These are phyloP conservation scores for Dispira parvispora DNA, from an alignment of 192 early-diverging fungal species.

Conservation along the genomic window DNA sequence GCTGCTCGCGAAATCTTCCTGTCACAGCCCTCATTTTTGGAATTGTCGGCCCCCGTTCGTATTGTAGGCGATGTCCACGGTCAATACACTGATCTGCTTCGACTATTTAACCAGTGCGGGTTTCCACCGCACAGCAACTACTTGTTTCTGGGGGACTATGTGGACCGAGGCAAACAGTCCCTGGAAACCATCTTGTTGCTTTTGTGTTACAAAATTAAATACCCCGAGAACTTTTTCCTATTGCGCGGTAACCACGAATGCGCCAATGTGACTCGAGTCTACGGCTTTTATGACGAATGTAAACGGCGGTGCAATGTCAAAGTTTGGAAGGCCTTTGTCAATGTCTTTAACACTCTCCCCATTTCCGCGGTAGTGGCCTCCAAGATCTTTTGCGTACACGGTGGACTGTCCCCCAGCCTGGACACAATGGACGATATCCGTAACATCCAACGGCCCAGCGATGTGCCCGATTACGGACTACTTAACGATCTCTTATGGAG, in stretches of 20 bases:
- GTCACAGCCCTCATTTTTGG: conserved; percentile 66
- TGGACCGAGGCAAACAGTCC: conserved; percentile 90
- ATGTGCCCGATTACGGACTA: conserved; percentile 84
- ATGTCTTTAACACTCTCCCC: conserved; percentile 88
- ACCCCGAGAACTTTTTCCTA: conserved; percentile 94
- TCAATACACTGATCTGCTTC: conserved; percentile 81
- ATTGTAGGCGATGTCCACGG: conserved; percentile 90
- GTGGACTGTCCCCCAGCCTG: conserved; percentile 67
- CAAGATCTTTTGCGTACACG: conserved; percentile 94
- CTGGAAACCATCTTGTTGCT: conserved; percentile 88
- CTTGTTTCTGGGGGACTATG: conserved; percentile 90
- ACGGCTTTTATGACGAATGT: conserved; percentile 97
- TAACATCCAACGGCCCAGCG: conserved; percentile 56
- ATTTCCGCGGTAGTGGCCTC: conserved; percentile 80
- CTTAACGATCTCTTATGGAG: conserved; percentile 90
- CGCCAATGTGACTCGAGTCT: conserved; percentile 81
- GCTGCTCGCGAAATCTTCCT: conserved; percentile 76
- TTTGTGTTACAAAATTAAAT: conserved; percentile 94
- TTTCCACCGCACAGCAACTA: conserved; percentile 86
- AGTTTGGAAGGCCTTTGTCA: conserved; percentile 82
- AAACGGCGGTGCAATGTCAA: conserved; percentile 73
- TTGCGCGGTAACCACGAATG: conserved; percentile 94
- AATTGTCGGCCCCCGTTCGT: conserved; percentile 59
- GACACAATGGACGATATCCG: conserved; percentile 78
- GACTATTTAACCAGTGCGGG: conserved; percentile 86